Conservation (phyloP, 495 filamentous ascomycete genomes). For the Hamigera avellanea region DNA sequence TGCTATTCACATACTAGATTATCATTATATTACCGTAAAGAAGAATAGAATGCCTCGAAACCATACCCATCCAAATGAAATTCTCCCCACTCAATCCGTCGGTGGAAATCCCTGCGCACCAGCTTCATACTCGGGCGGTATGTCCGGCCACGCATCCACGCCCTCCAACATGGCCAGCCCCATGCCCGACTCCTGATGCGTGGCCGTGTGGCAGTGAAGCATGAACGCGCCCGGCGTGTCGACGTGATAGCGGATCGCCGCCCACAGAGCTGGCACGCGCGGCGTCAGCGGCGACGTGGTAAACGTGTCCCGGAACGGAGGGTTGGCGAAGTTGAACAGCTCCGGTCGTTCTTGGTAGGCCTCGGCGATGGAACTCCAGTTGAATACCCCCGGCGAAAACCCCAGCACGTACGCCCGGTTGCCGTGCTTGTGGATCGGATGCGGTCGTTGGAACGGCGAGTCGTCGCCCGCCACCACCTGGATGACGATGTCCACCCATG, state of each 20-base stretch:
- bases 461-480: constrained; percentile 3
- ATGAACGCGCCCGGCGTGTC: constrained; percentile 39
- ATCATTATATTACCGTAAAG: no score
- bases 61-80: no score
- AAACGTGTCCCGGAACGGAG: constrained; percentile 32
- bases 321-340: constrained; percentile 34
- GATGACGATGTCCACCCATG: constrained; percentile 33
- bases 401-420: constrained; percentile 40
- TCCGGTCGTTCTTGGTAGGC: constrained; percentile 26
- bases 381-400: constrained; percentile 25
- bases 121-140: constrained; percentile 5
- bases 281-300: constrained; percentile 21
- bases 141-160: constrained; percentile 33
- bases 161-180: constrained; percentile 37
- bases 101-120: no score
- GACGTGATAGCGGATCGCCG: constrained; percentile 38
- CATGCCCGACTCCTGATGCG: constrained; percentile 38
- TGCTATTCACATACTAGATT: no score
- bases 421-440: constrained; percentile 45
- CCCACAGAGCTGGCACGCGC: constrained; percentile 28
- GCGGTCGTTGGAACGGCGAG: constrained; percentile 17
- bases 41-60: no score
- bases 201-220: constrained; percentile 43
- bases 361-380: constrained; percentile 31
- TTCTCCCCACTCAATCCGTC: no score